Evolutionary conservation across 1,139 yeast species (phyloP).

Genomic region (Kodamaea derodonti): DNA sequence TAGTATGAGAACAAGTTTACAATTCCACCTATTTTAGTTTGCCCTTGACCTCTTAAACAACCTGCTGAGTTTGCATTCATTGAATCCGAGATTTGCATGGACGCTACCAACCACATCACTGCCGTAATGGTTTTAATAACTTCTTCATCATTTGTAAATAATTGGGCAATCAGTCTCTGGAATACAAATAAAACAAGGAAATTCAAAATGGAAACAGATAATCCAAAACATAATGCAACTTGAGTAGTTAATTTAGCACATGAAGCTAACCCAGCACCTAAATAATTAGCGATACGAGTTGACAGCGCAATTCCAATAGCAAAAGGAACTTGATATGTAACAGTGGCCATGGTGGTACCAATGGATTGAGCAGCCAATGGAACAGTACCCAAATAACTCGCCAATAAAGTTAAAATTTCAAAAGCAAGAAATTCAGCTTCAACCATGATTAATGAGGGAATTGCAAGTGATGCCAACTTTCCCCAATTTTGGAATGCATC

Average conservation of each 20-base stretch:
- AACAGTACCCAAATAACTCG: constrained; percentile 52
- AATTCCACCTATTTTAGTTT: constrained; percentile 56
- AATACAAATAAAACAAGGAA: constrained; percentile 37
- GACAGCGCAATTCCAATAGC: constrained; percentile 60
- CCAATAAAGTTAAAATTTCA: constrained; percentile 64
- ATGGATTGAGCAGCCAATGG: constrained; percentile 58
- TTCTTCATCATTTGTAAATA: constrained; percentile 38
- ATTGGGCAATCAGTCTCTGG: constrained; percentile 31
- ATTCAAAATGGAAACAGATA: constrained; percentile 38
- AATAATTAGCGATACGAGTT: constrained; percentile 55
- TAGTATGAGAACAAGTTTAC: constrained; percentile 52
- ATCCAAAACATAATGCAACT: constrained; percentile 45
- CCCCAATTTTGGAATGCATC: constrained; percentile 44
- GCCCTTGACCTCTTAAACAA: constrained; percentile 57
- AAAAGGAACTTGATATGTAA: constrained; percentile 52
- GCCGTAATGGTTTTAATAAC: constrained; percentile 39
- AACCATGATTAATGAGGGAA: constrained; percentile 72
- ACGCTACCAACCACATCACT: constrained; percentile 51
- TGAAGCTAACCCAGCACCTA: constrained; percentile 50
- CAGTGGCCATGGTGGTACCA: constrained; percentile 53
- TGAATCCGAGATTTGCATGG: constrained; percentile 56
- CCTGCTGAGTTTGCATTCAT: constrained; percentile 60
- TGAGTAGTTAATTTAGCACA: constrained; percentile 45
- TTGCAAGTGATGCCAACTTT: constrained; percentile 45
- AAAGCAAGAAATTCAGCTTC: constrained; percentile 74